A percentile compares a stretch with the other conserved stretches of the same genome.
phyloP scores from a whole-genome alignment of 1,139 yeast genomes.

The Yamadazyma dushanensis region DNA sequence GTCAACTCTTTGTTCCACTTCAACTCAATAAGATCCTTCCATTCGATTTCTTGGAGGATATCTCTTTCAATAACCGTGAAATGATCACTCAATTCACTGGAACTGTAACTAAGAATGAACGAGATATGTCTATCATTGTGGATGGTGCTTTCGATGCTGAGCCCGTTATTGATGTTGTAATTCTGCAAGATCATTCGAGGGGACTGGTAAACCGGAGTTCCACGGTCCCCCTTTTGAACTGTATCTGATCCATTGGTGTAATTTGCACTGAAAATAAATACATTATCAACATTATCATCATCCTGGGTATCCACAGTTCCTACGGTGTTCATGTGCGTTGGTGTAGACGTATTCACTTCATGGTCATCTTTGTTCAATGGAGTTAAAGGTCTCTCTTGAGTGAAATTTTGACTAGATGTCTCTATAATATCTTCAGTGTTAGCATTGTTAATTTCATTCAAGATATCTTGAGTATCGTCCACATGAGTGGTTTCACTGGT shows the following conservation, averaged over 20 bases:
- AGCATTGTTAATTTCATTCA: conserved; percentile 44
- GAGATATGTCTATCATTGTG: conserved; percentile 60
- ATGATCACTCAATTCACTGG: conserved; percentile 70
- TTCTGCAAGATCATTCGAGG: conserved; percentile 40
- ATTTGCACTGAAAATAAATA: conserved; percentile 18
- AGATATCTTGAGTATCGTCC: conserved; percentile 36
- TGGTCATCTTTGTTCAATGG: conserved; percentile 16
- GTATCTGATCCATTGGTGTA: conserved; percentile 9
- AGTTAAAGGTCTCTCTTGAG: conserved; percentile 31
- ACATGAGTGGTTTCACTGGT: conserved; percentile 27
- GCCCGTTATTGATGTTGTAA: conserved; percentile 31
- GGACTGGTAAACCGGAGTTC: conserved; percentile 17
- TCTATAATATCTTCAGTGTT: conserved; percentile 40
- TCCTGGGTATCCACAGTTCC: conserved; percentile 9
- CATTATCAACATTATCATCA: conserved; percentile 14
- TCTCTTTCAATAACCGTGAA: conserved; percentile 86
- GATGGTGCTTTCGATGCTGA: conserved; percentile 41
- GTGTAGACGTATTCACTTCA: conserved; percentile 4
- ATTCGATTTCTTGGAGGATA: conserved; percentile 79
- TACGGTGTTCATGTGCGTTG: background rate
- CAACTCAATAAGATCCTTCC: conserved; percentile 84
- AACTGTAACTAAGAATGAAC: conserved; percentile 70
- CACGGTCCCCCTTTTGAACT: conserved; percentile 1
- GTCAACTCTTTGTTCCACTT: conserved; percentile 68
- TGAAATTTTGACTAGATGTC: conserved; percentile 19